Conservation (phyloP, 352 stramenopile species). For the Globisporangium abappressorium region DNA sequence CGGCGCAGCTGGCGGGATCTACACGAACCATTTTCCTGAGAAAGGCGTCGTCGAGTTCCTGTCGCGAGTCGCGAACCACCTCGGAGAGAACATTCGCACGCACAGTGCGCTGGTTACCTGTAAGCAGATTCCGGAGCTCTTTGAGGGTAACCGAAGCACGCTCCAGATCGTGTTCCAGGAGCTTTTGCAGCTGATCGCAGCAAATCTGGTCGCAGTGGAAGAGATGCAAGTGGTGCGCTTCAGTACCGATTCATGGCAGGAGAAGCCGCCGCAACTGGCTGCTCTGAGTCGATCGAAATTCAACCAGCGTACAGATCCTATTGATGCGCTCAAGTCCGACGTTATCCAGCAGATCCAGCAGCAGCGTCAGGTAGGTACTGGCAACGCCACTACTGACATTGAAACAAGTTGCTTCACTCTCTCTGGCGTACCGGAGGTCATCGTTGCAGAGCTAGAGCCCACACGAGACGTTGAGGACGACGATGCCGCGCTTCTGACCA, state of each 20-base stretch:
- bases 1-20: conserved; percentile 49
- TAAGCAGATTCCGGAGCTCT: conserved; percentile 34
- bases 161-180: conserved; percentile 34
- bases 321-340: neutral
- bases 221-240: conserved; percentile 38
- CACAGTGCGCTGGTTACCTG: conserved; percentile 20
- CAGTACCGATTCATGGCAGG: neutral
- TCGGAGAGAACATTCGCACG: conserved; percentile 46
- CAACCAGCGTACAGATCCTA: neutral
- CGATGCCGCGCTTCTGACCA: conserved; percentile 16
- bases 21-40: conserved; percentile 47
- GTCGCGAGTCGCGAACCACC: conserved; percentile 35
- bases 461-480: conserved; percentile 35
- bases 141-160: conserved; percentile 58
- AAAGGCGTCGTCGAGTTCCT: conserved; percentile 54
- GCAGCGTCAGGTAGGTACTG: neutral
- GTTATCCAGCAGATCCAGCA: conserved; percentile 15
- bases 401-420: conserved; percentile 15
- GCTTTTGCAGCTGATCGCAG: conserved; percentile 32
- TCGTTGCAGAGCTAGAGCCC: conserved; percentile 18
- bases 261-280: neutral
- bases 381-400: neutral
- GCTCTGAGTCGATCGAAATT: neutral
- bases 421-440: conserved; percentile 14
- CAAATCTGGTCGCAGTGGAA: conserved; percentile 40